A percentile compares a stretch with the other conserved stretches of the same genome.
Conservation (phyloP, 352 stramenopile species). For the Globisporangium paroecandrum region DNA sequence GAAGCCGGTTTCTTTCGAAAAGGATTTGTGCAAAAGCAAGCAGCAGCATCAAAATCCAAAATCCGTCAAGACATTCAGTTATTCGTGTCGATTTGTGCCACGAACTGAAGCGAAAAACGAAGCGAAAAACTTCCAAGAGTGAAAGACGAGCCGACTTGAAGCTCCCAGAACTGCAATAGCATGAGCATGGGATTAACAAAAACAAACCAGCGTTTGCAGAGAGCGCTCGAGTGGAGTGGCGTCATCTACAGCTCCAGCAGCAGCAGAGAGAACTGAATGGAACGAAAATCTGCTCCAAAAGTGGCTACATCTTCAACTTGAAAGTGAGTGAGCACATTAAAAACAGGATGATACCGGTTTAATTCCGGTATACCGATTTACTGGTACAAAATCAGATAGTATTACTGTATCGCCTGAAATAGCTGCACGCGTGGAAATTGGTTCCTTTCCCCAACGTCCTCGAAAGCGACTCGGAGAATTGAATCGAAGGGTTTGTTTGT, state of each 20-base stretch:
- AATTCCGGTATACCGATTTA: not conserved
- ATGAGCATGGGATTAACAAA: not conserved
- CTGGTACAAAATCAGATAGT: not conserved
- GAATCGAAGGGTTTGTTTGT: too few relatives aligned
- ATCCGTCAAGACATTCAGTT: not conserved
- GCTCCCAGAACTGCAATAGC: slow-evolving; percentile 8
- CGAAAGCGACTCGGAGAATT: too few relatives aligned
- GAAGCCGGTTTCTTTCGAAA: not conserved
- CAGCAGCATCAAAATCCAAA: too few relatives aligned
- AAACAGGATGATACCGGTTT: not conserved
- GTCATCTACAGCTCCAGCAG: not conserved
- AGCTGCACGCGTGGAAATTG: not conserved
- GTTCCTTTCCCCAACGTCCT: too few relatives aligned
- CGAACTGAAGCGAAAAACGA: not conserved
- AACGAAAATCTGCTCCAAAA: not conserved
- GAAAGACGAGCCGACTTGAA: slow-evolving; percentile 9
- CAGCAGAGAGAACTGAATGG: not conserved
- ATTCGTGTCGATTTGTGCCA: not conserved
- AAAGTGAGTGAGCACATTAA: not conserved
- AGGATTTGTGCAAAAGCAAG: too few relatives aligned
- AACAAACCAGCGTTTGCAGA: not conserved
- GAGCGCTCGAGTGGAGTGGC: not conserved
- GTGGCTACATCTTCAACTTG: not conserved
- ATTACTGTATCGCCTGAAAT: not conserved
- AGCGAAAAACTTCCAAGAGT: not conserved